Conservation (phyloP, 768 basidiomycete species). For the Fomitopsis serialis region DNA sequence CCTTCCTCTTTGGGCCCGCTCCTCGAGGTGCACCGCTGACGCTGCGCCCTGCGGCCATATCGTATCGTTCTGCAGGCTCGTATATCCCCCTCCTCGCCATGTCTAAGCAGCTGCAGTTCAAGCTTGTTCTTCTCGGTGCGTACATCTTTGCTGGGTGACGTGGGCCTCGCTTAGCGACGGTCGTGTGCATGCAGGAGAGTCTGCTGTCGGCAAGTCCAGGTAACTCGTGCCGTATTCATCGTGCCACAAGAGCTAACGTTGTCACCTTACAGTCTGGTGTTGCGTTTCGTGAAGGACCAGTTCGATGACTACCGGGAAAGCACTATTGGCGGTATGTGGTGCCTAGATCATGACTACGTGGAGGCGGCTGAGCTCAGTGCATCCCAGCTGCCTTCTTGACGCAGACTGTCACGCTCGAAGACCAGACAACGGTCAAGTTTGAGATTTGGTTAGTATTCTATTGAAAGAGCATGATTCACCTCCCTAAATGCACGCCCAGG, state of each 20-base stretch:
- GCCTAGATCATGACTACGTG: background rate
- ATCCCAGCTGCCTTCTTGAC: conserved; percentile 89
- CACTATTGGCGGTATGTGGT: conserved; percentile 72
- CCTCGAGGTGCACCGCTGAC: conserved; percentile 1
- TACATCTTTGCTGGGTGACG: conserved; percentile 1
- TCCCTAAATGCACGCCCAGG: conserved; percentile 37
- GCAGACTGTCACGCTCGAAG: conserved; percentile 90
- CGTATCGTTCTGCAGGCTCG: conserved; percentile 19
- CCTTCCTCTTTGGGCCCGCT: background rate
- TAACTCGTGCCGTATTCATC: conserved; percentile 24
- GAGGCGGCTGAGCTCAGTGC: conserved; percentile 6
- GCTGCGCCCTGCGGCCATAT: conserved; percentile 13
- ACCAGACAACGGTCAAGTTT: conserved; percentile 91
- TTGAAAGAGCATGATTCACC: conserved; percentile 1
- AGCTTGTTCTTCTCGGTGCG: conserved; percentile 91
- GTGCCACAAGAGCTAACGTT: background rate
- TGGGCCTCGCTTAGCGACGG: conserved; percentile 6
- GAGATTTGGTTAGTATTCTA: conserved; percentile 80
- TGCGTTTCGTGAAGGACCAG: conserved; percentile 95
- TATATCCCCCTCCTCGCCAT: conserved; percentile 39
- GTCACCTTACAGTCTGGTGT: conserved; percentile 59
- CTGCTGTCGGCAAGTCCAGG: conserved; percentile 97
- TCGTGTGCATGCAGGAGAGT: conserved; percentile 62
- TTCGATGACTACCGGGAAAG: conserved; percentile 95
- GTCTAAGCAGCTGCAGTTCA: conserved; percentile 94